Conservation (phyloP, 2,329 filamentous ascomycete genomes). For the Nothopassalora personata region DNA sequence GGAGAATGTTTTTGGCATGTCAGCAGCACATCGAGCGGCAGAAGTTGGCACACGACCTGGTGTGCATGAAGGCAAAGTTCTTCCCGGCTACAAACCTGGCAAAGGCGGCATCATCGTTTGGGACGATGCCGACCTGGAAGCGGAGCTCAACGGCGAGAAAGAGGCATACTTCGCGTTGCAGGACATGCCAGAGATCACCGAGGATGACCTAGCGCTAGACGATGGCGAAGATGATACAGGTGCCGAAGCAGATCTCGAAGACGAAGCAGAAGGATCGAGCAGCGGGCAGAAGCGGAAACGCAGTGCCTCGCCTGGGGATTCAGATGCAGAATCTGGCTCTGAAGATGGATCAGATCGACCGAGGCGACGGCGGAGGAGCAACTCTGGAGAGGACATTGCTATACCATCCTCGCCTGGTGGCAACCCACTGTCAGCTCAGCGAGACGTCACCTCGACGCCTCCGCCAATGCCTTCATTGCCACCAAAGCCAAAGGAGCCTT, state of each 20-base stretch:
- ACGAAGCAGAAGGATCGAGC: constrained; percentile 29
- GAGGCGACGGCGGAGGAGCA: constrained; percentile 75
- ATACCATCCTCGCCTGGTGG: constrained; percentile 60
- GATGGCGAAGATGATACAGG: constrained; percentile 49
- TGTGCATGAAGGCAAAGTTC: constrained; percentile 67
- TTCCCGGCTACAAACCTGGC: constrained; percentile 66
- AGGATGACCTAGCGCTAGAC: constrained; percentile 60
- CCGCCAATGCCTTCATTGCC: constrained; percentile 48
- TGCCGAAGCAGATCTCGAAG: constrained; percentile 26
- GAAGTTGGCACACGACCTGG: constrained; percentile 51
- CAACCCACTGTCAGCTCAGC: constrained; percentile 29
- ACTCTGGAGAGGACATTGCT: constrained; percentile 68
- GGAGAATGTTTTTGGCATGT: constrained; percentile 72
- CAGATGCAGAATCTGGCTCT: constrained; percentile 59
- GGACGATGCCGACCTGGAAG: constrained; percentile 91
- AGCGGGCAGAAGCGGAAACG: constrained; percentile 59
- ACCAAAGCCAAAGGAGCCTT: constrained; percentile 58
- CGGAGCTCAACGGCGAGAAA: constrained; percentile 67
- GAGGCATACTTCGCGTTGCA: constrained; percentile 80
- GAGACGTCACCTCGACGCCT: constrained; percentile 24
- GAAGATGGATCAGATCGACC: constrained; percentile 63
- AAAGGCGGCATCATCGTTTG: constrained; percentile 88
- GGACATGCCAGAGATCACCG: constrained; percentile 85
- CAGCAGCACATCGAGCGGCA: constrained; percentile 31
- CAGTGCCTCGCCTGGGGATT: constrained; percentile 66